phyloP scores from a whole-genome alignment of 352 stramenopile genomes.

The Phytophthora chlamydospora region DNA sequence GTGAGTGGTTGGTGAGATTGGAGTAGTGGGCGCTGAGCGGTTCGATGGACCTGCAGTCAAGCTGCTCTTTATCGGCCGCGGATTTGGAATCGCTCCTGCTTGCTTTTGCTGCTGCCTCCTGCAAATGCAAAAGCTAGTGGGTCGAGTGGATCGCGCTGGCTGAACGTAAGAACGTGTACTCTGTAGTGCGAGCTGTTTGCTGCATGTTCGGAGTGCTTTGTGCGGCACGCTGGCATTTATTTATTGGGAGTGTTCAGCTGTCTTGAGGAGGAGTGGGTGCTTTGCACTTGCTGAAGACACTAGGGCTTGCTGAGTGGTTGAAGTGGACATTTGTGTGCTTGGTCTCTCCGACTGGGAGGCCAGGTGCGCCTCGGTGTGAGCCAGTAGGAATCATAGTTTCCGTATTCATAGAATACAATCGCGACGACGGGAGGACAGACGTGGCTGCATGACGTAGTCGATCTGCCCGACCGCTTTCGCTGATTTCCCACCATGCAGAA shows the following conservation, averaged over 20 bases:
- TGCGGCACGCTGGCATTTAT: constrained; percentile 35
- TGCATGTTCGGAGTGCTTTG: constrained; percentile 38
- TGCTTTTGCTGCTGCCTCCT: constrained; percentile 38
- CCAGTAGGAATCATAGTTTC: constrained; percentile 29
- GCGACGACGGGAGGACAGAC: constrained; percentile 8
- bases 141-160: constrained; percentile 13
- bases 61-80: constrained; percentile 25
- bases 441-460: constrained; percentile 35
- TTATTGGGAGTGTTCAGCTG: constrained; percentile 40
- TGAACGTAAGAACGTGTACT: constrained; percentile 12
- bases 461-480: constrained; percentile 16
- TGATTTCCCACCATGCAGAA: constrained; percentile 3
- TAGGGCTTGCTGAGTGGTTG: constrained; percentile 14
- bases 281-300: constrained; percentile 8
- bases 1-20: constrained; percentile 5
- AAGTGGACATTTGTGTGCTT: constrained; percentile 21
- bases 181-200: constrained; percentile 15
- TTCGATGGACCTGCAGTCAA: constrained; percentile 42
- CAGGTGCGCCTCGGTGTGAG: constrained; percentile 9
- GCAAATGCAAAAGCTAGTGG: constrained; percentile 26
- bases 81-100: constrained; percentile 15
- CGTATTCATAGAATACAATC: constrained; percentile 33
- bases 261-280: constrained; percentile 3
- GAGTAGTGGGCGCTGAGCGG: constrained; percentile 11
- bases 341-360: constrained; percentile 38